Percentiles rank a stretch among this genome's conserved stretches.
phyloP scores from a whole-genome alignment of 2,329 filamentous ascomycete genomes.

The Pseudogymnoascus sp. region DNA sequence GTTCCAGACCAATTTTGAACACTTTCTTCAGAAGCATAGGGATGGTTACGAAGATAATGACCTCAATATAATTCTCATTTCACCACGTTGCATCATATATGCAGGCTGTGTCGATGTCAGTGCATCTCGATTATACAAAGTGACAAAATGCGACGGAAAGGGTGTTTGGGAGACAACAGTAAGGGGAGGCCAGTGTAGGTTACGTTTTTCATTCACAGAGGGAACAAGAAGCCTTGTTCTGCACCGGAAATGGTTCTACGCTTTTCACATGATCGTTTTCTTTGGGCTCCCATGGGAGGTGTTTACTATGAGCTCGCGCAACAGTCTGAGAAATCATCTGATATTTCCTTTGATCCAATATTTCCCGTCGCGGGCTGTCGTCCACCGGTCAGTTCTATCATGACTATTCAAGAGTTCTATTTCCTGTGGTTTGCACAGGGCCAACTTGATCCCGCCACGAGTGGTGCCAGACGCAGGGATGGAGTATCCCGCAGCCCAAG shows the following conservation, averaged over 20 bases:
- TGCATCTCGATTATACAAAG: not conserved
- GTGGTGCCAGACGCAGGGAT: not conserved
- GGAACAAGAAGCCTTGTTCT: not conserved
- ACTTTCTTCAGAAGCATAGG: slow-evolving; percentile 57
- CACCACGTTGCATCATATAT: not conserved
- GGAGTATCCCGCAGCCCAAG: not conserved
- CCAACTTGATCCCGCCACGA: too few species aligned
- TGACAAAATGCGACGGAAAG: not conserved
- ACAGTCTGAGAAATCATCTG: not conserved
- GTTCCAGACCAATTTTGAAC: slow-evolving; percentile 3
- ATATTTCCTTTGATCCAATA: not conserved
- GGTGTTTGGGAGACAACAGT: not conserved
- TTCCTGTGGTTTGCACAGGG: not conserved
- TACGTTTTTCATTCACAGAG: not conserved
- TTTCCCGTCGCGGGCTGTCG: not conserved
- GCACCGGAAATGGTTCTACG: not conserved
- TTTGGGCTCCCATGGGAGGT: not conserved
- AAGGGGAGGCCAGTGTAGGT: not conserved
- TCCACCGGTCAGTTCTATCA: not conserved
- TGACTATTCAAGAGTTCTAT: not conserved
- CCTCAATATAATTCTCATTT: slow-evolving; percentile 1
- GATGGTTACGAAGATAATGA: slow-evolving; percentile 19
- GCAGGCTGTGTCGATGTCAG: not conserved
- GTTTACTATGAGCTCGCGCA: not conserved
- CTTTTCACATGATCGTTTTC: not conserved